Conservation (phyloP, 208 protist genomes). For the Acanthamoeba sp. region DNA sequence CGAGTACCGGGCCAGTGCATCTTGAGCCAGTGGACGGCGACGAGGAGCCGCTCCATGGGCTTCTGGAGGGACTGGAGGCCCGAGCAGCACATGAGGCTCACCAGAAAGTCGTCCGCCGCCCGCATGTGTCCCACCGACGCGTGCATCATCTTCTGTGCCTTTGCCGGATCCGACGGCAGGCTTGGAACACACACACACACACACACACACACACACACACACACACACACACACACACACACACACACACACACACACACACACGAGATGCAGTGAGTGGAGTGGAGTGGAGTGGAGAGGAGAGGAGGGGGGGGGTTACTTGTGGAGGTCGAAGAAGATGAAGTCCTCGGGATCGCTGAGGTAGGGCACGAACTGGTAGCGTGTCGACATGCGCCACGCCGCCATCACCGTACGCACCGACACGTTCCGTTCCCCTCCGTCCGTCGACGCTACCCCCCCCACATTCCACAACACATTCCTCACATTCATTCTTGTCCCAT, state of each 20-base stretch:
- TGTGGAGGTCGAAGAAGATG: conserved; percentile 51
- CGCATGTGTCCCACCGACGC: conserved; percentile 48
- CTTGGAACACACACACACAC: background rate
- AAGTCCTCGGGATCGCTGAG: conserved; percentile 39
- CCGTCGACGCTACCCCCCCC: background rate
- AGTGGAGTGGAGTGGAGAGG: background rate
- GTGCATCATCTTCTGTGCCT: conserved; percentile 47
- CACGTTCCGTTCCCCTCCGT: background rate
- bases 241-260: background rate
- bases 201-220: too few species aligned
- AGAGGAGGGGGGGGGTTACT: background rate
- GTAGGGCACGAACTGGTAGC: conserved; percentile 52
- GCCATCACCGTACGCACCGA: conserved; percentile 53
- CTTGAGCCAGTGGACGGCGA: conserved; percentile 38
- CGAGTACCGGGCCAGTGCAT: conserved; percentile 3
- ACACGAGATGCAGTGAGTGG: too few species aligned
- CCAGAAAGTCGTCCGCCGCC: conserved; percentile 24
- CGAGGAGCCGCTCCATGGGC: conserved; percentile 45
- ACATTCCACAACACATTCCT: background rate
- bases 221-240: too few species aligned
- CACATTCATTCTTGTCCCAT: background rate
- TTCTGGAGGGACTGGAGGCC: conserved; percentile 34
- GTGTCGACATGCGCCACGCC: conserved; percentile 46
- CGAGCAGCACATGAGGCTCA: conserved; percentile 35
- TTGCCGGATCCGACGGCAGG: conserved; percentile 8